Base-by-base conservation (phyloP, 768 basidiomycete genomes). In the Tricholoma sp. region DNA sequence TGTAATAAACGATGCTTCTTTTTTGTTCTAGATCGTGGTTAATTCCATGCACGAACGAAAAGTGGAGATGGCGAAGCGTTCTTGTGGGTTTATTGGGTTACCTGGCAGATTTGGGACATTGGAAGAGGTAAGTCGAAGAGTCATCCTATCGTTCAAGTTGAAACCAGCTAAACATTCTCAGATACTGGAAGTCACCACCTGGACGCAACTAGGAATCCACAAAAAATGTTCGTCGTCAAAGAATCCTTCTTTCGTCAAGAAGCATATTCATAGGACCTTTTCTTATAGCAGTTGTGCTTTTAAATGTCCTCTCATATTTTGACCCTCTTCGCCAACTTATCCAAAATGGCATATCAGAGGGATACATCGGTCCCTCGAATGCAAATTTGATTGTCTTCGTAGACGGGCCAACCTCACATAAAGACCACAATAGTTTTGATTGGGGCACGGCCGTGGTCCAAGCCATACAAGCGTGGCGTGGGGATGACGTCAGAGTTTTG, bases 41-140 rank as follows among this genome's bases (percentile, higher is more conserved):
- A 74, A 82, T 57, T 88, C 88, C 0, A 94, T 93, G 89, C 90
- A 91, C 59, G 85, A 94, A 63, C 84, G 95, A 12, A 98, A 98
- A 66, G 78, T 89, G 8, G 85, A 89, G 67, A 97, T 98, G 94
- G 94, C 95, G 0, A 81, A 81, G 60, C 76, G 88, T 8, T 83
- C 82, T 0, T 78, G 80, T 15, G 94, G 85, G 0, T 99, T 99
- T 63, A 74, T 98, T 48, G 91, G 86, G 10, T 74, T 99, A 17
- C 95, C 96, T 1, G 96, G 96, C 17, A 96, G 96, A 0, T 97
- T 85, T 66, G 96, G 96, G 9, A 98, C 95, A 0, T 91, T 93
- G 60, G 97, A 99, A 72, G 96, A 98, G 80, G 90, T 87, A 31
- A 57, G 68, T 54, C 10, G n/a, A 17, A 33, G 47, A 53, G 55